Percentiles rank a stretch among this genome's conserved stretches.
Conservation (phyloP, 345 rosid genomes). For the Gossypium bickii region DNA sequence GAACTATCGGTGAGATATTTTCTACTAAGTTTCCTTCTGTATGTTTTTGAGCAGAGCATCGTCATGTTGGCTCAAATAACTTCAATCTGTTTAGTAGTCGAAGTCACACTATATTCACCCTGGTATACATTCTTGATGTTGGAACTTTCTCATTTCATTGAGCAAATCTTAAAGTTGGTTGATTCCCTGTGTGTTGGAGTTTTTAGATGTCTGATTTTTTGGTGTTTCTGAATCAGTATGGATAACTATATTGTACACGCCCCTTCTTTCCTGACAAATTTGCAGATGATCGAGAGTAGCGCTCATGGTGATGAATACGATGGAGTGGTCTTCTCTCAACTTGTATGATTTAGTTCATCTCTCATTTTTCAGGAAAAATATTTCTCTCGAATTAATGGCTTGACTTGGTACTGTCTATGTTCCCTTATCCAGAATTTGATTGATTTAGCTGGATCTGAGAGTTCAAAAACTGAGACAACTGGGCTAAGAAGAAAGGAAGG, state of each 20-base stretch:
- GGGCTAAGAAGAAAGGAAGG: slow-evolving; percentile 98
- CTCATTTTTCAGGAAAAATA: slow-evolving; percentile 8
- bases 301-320: slow-evolving; percentile 90
- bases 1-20: not conserved
- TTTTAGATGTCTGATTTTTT: slow-evolving; percentile 4
- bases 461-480: slow-evolving; percentile 99
- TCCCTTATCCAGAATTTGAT: slow-evolving; percentile 74
- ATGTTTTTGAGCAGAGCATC: slow-evolving; percentile 71
- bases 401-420: slow-evolving; percentile 11
- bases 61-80: slow-evolving; percentile 99
- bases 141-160: not conserved
- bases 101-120: slow-evolving; percentile 96
- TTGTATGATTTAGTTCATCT: slow-evolving; percentile 47
- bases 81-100: slow-evolving; percentile 95
- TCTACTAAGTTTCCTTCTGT: slow-evolving; percentile 12
- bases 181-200: not conserved
- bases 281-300: slow-evolving; percentile 99
- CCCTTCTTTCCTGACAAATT: slow-evolving; percentile 16
- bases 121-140: slow-evolving; percentile 46
- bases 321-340: slow-evolving; percentile 98
- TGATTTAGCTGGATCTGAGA: slow-evolving; percentile 99
- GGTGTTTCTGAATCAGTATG: not conserved
- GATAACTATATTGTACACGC: not conserved
- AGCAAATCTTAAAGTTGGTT: not conserved
- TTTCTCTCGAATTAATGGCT: slow-evolving; percentile 5